Percentiles rank a stretch among this genome's conserved stretches.
Conservation (phyloP, 1,139 yeast species). For the Saccharomyces uvarum region DNA sequence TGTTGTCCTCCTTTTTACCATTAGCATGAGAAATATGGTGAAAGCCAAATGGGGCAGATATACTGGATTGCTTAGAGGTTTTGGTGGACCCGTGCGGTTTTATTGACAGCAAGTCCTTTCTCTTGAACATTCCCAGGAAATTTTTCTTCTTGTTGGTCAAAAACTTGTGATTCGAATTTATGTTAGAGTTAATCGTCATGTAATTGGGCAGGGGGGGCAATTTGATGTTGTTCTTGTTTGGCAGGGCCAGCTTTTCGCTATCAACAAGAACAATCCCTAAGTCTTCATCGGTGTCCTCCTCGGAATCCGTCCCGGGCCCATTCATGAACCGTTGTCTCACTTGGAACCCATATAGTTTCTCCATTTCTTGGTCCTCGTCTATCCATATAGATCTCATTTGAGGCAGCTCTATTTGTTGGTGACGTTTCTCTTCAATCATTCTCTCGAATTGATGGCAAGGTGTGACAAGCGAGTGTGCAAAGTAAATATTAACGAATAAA, state of each 20-base stretch:
- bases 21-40: conserved; percentile 31
- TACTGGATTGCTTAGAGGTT: conserved; percentile 8
- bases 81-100: conserved; percentile 1
- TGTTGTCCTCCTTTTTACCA: conserved; percentile 9
- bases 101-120: conserved; percentile 8
- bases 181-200: not conserved
- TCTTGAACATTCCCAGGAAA: conserved; percentile 25
- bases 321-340: conserved; percentile 24
- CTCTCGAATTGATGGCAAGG: not conserved
- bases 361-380: conserved; percentile 34
- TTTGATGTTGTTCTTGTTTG: conserved; percentile 30
- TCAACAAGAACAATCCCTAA: conserved; percentile 30
- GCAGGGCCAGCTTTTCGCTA: conserved; percentile 29
- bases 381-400: conserved; percentile 38
- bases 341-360: conserved; percentile 28
- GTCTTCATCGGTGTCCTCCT: conserved; percentile 21
- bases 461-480: not conserved
- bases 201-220: conserved; percentile 30
- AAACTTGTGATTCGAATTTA: not conserved
- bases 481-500: not conserved
- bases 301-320: conserved; percentile 4
- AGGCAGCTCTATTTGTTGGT: conserved; percentile 14
- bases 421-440: not conserved
- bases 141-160: conserved; percentile 13
- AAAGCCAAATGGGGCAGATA: conserved; percentile 28